Conservation (phyloP, 2,329 filamentous ascomycete genomes). For the Phaeosphaeriaceae sp. region DNA sequence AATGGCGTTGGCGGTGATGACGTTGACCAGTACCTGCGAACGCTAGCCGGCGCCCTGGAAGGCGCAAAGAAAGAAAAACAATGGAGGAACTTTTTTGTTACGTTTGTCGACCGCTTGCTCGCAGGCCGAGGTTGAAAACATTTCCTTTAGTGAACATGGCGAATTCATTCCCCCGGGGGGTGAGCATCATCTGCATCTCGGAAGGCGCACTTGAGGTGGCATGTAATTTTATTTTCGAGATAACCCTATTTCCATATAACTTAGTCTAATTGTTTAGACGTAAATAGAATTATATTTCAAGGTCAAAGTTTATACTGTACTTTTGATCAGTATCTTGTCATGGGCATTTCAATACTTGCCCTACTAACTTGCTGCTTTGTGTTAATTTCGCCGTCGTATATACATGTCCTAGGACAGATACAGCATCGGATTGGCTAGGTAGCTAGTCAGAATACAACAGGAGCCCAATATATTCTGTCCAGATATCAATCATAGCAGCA, state of each 20-base stretch:
- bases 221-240: constrained; percentile 26
- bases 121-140: constrained; percentile 23
- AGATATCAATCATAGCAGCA: constrained; percentile 60
- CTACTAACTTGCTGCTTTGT: too few relatives aligned
- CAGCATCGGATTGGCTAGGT: too few relatives aligned
- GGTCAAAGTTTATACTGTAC: background rate
- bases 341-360: background rate
- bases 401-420: too few relatives aligned
- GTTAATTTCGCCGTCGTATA: too few relatives aligned
- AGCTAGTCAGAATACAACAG: constrained; percentile 48
- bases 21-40: constrained; percentile 68
- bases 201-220: constrained; percentile 20
- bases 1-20: constrained; percentile 70
- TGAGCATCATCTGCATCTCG: constrained; percentile 25
- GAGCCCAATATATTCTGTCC: constrained; percentile 55
- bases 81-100: constrained; percentile 55
- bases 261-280: constrained; percentile 1
- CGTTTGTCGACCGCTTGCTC: constrained; percentile 48
- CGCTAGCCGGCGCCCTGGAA: constrained; percentile 43
- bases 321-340: background rate
- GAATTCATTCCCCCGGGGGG: constrained; percentile 11
- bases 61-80: constrained; percentile 48
- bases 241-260: constrained; percentile 20
- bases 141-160: constrained; percentile 8
- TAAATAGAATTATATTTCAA: constrained; percentile 5